Conservation (phyloP, 176 grass and related monocot genomes). For the Avena insularis region DNA sequence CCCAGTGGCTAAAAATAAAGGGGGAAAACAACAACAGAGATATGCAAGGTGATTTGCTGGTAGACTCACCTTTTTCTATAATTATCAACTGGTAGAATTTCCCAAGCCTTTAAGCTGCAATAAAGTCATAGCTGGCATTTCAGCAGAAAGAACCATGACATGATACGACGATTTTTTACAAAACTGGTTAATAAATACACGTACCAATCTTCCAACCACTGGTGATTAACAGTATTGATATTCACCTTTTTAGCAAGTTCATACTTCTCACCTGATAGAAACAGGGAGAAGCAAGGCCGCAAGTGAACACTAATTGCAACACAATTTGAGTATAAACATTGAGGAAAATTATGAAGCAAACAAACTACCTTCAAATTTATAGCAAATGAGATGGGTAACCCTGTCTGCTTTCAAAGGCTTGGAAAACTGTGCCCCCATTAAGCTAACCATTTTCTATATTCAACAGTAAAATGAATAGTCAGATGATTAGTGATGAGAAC, state of each 20-base stretch:
- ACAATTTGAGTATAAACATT: constrained; percentile 8
- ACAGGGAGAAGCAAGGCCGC: background rate
- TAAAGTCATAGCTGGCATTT: constrained; percentile 9
- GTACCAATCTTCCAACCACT: constrained; percentile 92
- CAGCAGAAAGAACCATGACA: constrained; percentile 18
- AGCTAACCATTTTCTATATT: constrained; percentile 86
- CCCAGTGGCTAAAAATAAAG: background rate
- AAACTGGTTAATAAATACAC: constrained; percentile 27
- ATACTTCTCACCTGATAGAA: constrained; percentile 75
- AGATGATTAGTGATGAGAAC: background rate
- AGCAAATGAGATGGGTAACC: constrained; percentile 92
- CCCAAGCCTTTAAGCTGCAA: constrained; percentile 83
- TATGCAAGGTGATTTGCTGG: background rate
- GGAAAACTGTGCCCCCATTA: constrained; percentile 92
- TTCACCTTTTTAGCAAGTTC: constrained; percentile 80
- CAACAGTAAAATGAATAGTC: constrained; percentile 25
- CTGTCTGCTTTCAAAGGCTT: constrained; percentile 70
- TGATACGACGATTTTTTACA: background rate
- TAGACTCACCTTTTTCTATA: constrained; percentile 75
- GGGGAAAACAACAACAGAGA: background rate
- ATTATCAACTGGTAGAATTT: constrained; percentile 69
- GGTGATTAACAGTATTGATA: constrained; percentile 86
- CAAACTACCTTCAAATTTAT: constrained; percentile 80
- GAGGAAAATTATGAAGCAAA: constrained; percentile 22
- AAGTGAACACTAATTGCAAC: constrained; percentile 15